Evolutionary conservation across 2,329 filamentous ascomycete species (phyloP).

Genomic region (Colletotrichum salicis): DNA sequence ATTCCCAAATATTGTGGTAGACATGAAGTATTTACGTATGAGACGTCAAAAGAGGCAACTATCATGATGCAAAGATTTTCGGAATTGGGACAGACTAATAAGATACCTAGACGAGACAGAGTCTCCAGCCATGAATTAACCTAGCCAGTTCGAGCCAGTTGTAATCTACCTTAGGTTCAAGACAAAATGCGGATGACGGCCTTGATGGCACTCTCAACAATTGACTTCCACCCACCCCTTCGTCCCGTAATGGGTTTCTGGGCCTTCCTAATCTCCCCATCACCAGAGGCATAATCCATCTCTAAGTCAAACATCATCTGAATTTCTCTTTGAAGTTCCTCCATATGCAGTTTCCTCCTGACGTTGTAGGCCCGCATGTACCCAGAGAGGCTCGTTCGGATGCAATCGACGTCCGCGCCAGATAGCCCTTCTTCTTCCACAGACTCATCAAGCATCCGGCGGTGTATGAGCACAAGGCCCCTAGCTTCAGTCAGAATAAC

Average conservation of each 20-base stretch:
- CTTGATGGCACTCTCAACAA: not conserved
- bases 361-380: conserved; percentile 9
- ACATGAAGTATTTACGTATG: too few species aligned
- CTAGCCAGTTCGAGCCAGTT: too few species aligned
- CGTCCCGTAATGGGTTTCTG: not conserved
- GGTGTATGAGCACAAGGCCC: conserved; percentile 10
- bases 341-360: not conserved
- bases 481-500: conserved; percentile 1
- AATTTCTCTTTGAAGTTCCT: not conserved
- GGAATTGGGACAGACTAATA: too few species aligned
- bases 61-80: too few species aligned
- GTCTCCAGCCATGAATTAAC: too few species aligned
- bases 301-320: not conserved
- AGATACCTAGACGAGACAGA: too few species aligned
- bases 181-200: not conserved
- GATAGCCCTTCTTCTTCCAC: not conserved
- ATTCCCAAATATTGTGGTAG: too few species aligned
- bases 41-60: too few species aligned
- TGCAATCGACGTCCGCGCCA: not conserved
- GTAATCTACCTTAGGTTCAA: not conserved
- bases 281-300: not conserved
- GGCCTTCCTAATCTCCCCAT: not conserved
- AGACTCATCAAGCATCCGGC: conserved; percentile 13
- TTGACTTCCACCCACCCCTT: not conserved
- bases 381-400: not conserved